phyloP scores from a whole-genome alignment of 163 green algal genomes.

The Scenedesmus sp. region DNA sequence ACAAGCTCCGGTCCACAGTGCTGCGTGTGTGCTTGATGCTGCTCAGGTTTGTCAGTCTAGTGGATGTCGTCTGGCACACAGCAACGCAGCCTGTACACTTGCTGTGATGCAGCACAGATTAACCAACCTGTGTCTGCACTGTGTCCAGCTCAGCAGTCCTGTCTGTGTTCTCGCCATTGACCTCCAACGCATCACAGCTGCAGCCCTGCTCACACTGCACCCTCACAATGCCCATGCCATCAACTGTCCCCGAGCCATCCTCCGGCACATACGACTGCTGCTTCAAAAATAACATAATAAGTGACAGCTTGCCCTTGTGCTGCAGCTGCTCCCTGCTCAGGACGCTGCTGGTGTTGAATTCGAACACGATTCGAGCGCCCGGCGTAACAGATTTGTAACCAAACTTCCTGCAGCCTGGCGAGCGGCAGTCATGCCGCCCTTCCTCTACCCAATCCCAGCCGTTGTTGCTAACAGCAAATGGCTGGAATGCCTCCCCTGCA shows the following conservation, averaged over 20 bases:
- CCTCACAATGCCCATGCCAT: not conserved
- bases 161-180: not conserved
- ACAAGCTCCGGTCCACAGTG: no score
- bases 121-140: not conserved
- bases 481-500: not conserved
- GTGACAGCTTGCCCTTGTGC: not conserved
- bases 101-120: no score
- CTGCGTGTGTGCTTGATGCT: no score
- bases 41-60: no score
- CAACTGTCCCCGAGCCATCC: not conserved
- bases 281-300: not conserved
- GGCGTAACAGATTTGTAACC: not conserved
- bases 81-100: no score
- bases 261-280: not conserved
- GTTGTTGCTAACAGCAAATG: not conserved
- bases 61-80: no score
- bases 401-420: not conserved
- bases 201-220: not conserved
- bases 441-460: not conserved
- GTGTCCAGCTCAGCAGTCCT: not conserved
- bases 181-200: not conserved
- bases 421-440: not conserved
- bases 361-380: not conserved
- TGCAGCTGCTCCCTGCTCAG: not conserved
- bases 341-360: not conserved